A percentile compares a stretch with the other conserved stretches of the same genome.
Evolutionary conservation across 768 basidiomycete genomes (phyloP).

Genomic region (Exidia glandulosa): DNA sequence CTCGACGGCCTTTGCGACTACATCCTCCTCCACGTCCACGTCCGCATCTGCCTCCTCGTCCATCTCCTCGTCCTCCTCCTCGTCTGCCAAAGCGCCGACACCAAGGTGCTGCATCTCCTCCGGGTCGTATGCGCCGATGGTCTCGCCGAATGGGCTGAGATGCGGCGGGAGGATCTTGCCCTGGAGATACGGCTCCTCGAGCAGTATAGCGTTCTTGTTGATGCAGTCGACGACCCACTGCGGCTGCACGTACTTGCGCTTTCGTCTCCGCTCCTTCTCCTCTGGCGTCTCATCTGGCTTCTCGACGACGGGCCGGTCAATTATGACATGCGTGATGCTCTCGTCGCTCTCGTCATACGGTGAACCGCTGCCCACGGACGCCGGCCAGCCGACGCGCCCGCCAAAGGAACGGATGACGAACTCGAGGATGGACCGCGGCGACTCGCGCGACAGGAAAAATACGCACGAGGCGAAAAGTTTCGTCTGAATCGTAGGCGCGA

Average conservation of each 20-base stretch:
- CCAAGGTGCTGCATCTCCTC: constrained; percentile 25
- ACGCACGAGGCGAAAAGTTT: constrained; percentile 75
- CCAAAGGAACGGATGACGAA: constrained; percentile 89
- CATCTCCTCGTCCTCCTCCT: constrained; percentile 18
- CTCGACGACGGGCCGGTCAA: constrained; percentile 69
- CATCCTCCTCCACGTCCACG: constrained; percentile 22
- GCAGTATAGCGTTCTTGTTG: constrained; percentile 73
- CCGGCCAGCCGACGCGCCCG: constrained; percentile 83
- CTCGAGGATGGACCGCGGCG: constrained; percentile 84
- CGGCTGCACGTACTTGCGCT: constrained; percentile 86
- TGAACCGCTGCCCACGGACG: constrained; percentile 71
- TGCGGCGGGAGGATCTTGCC: constrained; percentile 87
- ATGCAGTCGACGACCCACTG: constrained; percentile 98
- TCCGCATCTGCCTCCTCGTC: constrained; percentile 22
- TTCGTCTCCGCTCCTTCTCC: constrained; percentile 48
- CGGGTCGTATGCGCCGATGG: constrained; percentile 66
- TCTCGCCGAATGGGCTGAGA: constrained; percentile 87
- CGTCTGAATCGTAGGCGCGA: constrained; percentile 45
- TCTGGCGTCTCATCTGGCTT: constrained; percentile 38
- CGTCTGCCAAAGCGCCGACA: constrained; percentile 21
- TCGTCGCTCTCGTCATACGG: constrained; percentile 67
- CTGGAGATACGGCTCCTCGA: constrained; percentile 78
- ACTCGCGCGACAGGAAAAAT: constrained; percentile 91
- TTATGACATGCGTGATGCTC: constrained; percentile 87
- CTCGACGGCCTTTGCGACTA: constrained; percentile 18